Conservation (phyloP, 1,284 basidiomycete genomes). For the Agaricales sp. region DNA sequence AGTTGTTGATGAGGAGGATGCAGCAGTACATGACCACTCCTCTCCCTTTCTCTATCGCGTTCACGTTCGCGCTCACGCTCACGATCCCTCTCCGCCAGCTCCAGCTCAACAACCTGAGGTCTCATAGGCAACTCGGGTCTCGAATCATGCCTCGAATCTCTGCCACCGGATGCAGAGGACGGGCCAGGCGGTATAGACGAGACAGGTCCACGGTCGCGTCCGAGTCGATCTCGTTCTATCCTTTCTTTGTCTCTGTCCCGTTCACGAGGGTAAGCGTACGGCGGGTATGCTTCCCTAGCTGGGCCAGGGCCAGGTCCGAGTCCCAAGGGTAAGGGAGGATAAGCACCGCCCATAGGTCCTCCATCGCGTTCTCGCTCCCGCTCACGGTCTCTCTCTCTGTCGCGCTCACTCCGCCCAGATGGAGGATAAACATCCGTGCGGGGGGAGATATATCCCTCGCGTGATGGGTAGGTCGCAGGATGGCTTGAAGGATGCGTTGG, state of each 20-base stretch:
- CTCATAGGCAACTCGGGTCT: not conserved
- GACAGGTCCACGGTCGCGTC: not conserved
- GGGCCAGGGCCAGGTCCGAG: slow-evolving; percentile 5
- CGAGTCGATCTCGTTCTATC: slow-evolving; percentile 2
- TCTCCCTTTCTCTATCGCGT: not conserved
- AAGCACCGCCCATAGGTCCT: slow-evolving; percentile 13
- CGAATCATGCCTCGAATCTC: too few relatives aligned
- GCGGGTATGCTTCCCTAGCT: not conserved
- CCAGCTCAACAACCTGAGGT: not conserved
- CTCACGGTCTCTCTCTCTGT: slow-evolving; percentile 14
- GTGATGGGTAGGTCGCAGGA: too few relatives aligned
- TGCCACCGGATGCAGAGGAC: too few relatives aligned
- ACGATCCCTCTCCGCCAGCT: slow-evolving; percentile 4
- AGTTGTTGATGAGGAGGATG: not conserved
- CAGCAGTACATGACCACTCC: not conserved
- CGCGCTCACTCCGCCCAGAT: too few relatives aligned
- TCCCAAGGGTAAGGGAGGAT: slow-evolving; percentile 10
- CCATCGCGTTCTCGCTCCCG: slow-evolving; percentile 11
- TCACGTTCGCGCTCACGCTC: slow-evolving; percentile 15
- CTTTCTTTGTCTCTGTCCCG: slow-evolving; percentile 9
- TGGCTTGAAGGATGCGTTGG: too few relatives aligned
- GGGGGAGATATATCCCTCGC: too few relatives aligned
- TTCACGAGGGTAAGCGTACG: slow-evolving; percentile 5
- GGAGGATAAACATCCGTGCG: too few relatives aligned
- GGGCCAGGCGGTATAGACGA: too few relatives aligned